Conservation (phyloP, 2,329 filamentous ascomycete genomes). For the Aspergillus carbonarius region DNA sequence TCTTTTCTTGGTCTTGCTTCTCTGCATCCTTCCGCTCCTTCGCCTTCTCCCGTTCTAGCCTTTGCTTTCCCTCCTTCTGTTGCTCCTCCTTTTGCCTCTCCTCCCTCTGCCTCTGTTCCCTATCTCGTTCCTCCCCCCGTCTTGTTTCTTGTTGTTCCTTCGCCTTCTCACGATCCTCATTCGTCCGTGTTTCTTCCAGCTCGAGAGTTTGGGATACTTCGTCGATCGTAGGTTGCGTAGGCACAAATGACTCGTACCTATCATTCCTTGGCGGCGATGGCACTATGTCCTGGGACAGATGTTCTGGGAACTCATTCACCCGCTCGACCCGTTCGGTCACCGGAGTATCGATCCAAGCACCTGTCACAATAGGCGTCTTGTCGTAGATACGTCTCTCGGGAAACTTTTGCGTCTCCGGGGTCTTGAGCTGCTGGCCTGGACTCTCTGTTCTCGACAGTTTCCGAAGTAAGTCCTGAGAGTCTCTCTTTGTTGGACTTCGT, state of each 20-base stretch:
- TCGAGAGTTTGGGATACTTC: conserved; percentile 3
- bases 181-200: conserved; percentile 6
- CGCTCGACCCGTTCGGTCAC: conserved; percentile 42
- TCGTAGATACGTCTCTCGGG: conserved; percentile 35
- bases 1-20: conserved; percentile 1
- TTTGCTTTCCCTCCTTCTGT: not conserved
- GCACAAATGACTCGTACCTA: conserved; percentile 8
- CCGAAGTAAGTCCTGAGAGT: conserved; percentile 45
- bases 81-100: conserved; percentile 7
- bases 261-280: conserved; percentile 16
- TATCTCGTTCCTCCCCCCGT: not conserved
- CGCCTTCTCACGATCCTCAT: conserved; percentile 6
- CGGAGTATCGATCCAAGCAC: conserved; percentile 50
- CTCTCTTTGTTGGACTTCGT: conserved; percentile 31
- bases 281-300: conserved; percentile 27
- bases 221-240: conserved; percentile 9
- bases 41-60: not conserved
- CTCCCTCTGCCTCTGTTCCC: not conserved
- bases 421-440: conserved; percentile 30
- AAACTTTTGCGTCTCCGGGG: conserved; percentile 35
- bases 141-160: conserved; percentile 12
- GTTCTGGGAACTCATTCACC: conserved; percentile 22
- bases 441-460: conserved; percentile 42
- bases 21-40: not conserved
- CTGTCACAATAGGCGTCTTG: conserved; percentile 47